Evolutionary conservation across 257 asterid species (phyloP), one percentile per base, ranked within the genome.

Genomic region (Solanum etuberosum): DNA sequence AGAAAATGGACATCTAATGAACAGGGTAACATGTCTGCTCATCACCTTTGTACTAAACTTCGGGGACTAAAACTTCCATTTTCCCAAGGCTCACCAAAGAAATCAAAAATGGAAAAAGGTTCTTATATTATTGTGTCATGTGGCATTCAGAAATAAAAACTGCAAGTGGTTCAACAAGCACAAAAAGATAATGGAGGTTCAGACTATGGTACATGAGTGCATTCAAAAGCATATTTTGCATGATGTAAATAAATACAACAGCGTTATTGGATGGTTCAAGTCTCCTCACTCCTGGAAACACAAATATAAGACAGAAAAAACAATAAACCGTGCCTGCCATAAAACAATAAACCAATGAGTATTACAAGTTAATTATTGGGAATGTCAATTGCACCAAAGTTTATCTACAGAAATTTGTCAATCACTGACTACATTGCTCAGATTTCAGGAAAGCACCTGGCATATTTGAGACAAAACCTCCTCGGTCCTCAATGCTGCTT

Each of bases 401-500:
- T 31, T 48, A 81, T 31, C 43, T 81, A 48, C 29, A 81, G 29
- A 81, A 63, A 81, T 16, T 46, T 81, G 9, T 81, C 70, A 81
- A 48, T 48, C 43, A 81, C 7, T 48, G 70, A 81, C 46, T 81
- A 85, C 76, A 85, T 85, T 67, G 67, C 67, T 67, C 46, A 40
- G 82, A 67, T 40, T 65, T 85, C 63, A 18, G 81, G 81, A 85
- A 83, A 68, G 48, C 82, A 91, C 93, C 93, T 91, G 93, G 93
- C 88, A 91, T 29, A 68, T 88, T 90, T 68, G 93, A 91, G 70
- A 91, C 93, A 57, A 91, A 91, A 46, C 93, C 93, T 70, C 93
- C 93, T 87, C 87, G 90, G 80, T 87, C 86, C 88, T 91, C 93
- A 29, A 91, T 91, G 91, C 87, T 91, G 48, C 86, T 86, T n/a